Percentiles rank a stretch among this genome's conserved stretches.
Evolutionary conservation across 306 rosid species (phyloP).

Genomic region (Notholithocarpus densiflorus): DNA sequence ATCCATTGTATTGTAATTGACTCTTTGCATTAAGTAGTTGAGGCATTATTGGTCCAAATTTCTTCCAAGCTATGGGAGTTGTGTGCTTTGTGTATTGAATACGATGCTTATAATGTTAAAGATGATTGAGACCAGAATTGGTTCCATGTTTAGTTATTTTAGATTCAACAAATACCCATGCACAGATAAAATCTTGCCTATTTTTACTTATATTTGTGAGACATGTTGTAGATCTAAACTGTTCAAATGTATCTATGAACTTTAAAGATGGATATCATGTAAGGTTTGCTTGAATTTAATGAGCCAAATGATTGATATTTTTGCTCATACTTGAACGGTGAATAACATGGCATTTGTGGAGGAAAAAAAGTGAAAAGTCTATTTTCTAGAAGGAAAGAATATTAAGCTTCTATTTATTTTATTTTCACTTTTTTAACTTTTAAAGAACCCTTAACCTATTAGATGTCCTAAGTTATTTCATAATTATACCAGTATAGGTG

Average conservation of each 20-base stretch:
- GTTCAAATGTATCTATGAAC: neutral
- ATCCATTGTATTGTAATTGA: neutral
- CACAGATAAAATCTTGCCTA: neutral
- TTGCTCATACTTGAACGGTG: neutral
- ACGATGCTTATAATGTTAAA: neutral
- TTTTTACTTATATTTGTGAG: neutral
- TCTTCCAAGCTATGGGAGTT: neutral
- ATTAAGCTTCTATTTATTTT: too few relatives aligned
- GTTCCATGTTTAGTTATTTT: neutral
- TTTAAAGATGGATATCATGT: neutral
- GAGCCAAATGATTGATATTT: neutral
- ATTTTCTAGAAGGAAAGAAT: too few relatives aligned
- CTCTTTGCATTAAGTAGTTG: neutral
- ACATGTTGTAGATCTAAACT: too few relatives aligned
- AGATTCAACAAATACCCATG: neutral
- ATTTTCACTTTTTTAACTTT: neutral
- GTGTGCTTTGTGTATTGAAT: neutral
- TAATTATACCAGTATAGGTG: neutral
- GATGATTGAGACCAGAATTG: neutral
- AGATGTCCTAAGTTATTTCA: neutral
- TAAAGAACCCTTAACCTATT: neutral
- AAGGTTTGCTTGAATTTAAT: neutral
- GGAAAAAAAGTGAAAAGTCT: too few relatives aligned
- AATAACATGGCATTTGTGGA: neutral
- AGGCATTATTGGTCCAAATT: conserved; percentile 3